Conservation (phyloP, 352 stramenopile genomes). For the Phytophthora citrophthora region DNA sequence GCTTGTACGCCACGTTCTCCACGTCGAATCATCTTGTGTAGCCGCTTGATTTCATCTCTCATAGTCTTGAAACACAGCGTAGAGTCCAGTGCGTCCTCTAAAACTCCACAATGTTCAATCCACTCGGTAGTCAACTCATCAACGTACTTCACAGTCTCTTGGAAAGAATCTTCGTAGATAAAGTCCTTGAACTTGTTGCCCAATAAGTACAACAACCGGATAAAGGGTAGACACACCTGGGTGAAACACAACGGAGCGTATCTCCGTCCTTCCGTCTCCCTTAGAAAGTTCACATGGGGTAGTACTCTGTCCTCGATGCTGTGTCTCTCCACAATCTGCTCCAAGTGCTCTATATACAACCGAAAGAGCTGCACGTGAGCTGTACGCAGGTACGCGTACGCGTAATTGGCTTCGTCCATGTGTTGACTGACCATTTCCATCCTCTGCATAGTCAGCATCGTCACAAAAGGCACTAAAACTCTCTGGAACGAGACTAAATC, state of each 20-base stretch:
- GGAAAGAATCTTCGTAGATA: constrained; percentile 45
- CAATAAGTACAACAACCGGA: constrained; percentile 46
- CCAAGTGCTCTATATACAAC: constrained; percentile 36
- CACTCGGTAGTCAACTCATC: constrained; percentile 35
- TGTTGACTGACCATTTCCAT: constrained; percentile 45
- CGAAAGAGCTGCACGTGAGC: constrained; percentile 35
- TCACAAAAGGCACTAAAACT: constrained; percentile 43
- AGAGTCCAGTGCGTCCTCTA: constrained; percentile 28
- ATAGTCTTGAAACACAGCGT: constrained; percentile 41
- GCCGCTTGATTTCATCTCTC: constrained; percentile 28
- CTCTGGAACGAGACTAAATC: constrained; percentile 46
- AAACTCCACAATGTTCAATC: constrained; percentile 13
- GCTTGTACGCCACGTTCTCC: constrained; percentile 19
- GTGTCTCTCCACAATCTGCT: constrained; percentile 38
- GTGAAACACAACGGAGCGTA: constrained; percentile 49
- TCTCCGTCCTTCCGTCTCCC: constrained; percentile 23
- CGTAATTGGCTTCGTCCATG: constrained; percentile 48
- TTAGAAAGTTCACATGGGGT: constrained; percentile 33
- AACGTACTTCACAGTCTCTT: constrained; percentile 28
- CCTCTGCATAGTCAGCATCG: constrained; percentile 35
- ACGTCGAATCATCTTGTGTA: constrained; percentile 40
- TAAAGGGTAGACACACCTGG: constrained; percentile 42
- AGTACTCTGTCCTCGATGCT: constrained; percentile 35
- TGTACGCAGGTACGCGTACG: constrained; percentile 39
- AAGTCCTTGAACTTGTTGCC: constrained; percentile 58